A percentile compares a stretch with the other conserved stretches of the same genome.
These are phyloP conservation scores for Danielia oregonensis DNA, from an alignment of 805 yeast species.

Conservation along the genomic window DNA sequence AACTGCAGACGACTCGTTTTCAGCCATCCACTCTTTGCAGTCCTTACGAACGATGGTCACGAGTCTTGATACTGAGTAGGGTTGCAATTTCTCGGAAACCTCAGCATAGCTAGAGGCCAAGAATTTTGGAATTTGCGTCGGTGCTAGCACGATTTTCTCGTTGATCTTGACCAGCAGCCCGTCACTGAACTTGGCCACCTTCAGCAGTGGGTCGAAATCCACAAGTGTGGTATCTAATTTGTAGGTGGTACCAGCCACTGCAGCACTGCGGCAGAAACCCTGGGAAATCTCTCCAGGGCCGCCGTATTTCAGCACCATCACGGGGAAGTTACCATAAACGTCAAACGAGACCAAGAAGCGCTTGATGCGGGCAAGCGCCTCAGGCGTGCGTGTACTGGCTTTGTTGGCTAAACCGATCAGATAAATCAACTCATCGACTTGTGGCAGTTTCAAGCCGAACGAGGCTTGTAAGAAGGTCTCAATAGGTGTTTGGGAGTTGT, in stretches of 20 bases:
- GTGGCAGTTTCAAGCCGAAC: conserved; percentile 70
- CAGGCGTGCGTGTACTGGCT: conserved; percentile 58
- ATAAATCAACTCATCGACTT: conserved; percentile 76
- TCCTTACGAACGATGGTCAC: conserved; percentile 80
- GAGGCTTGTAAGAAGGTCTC: conserved; percentile 54
- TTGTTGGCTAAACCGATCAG: conserved; percentile 79
- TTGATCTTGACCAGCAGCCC: conserved; percentile 70
- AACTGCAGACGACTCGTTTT: conserved; percentile 77
- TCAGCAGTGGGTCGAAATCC: conserved; percentile 61
- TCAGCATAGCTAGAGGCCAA: conserved; percentile 38
- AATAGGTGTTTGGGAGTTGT: conserved; percentile 55
- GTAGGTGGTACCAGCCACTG: conserved; percentile 95
- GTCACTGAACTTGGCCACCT: conserved; percentile 70
- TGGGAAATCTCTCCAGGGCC: conserved; percentile 95
- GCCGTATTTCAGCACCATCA: conserved; percentile 86
- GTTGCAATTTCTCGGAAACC: conserved; percentile 40
- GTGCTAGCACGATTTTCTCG: conserved; percentile 76
- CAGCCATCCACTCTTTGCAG: conserved; percentile 89
- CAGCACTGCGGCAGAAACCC: conserved; percentile 96
- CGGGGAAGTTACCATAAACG: conserved; percentile 93
- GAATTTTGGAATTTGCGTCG: conserved; percentile 53
- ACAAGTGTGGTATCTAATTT: conserved; percentile 67
- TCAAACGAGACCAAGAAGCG: conserved; percentile 82
- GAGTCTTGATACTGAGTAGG: conserved; percentile 64
- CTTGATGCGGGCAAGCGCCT: conserved; percentile 76